A percentile compares a stretch with the other conserved stretches of the same genome.
phyloP scores from a whole-genome alignment of 1,284 basidiomycete species.

The Caloboletus firmus region DNA sequence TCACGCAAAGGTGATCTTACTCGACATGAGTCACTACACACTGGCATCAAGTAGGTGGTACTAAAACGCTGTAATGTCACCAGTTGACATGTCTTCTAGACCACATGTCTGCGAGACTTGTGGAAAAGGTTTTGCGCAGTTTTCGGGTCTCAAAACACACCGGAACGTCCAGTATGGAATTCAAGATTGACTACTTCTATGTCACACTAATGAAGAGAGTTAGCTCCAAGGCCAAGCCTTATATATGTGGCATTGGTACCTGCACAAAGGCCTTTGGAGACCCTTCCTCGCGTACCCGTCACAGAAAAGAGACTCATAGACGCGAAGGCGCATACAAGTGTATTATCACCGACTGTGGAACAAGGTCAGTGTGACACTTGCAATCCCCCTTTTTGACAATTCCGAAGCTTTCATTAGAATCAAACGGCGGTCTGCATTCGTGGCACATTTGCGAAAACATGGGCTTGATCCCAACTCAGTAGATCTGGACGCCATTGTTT shows the following conservation, averaged over 20 bases:
- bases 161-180: conserved; percentile 56
- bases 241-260: conserved; percentile 43
- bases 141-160: conserved; percentile 57
- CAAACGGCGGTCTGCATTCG: conserved; percentile 60
- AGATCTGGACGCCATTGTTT: conserved; percentile 18
- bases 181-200: background rate
- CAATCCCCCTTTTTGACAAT: background rate
- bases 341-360: conserved; percentile 42
- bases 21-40: conserved; percentile 50
- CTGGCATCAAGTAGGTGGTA: conserved; percentile 43
- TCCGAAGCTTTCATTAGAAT: conserved; percentile 42
- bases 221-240: conserved; percentile 55
- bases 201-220: conserved; percentile 11
- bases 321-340: conserved; percentile 45
- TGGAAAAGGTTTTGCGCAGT: conserved; percentile 52
- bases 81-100: conserved; percentile 32
- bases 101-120: conserved; percentile 49
- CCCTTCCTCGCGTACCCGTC: conserved; percentile 62
- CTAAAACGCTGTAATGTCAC: background rate
- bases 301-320: conserved; percentile 57
- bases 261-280: conserved; percentile 57
- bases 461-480: conserved; percentile 33
- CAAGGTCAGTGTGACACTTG: conserved; percentile 40
- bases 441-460: conserved; percentile 53
- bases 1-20: conserved; percentile 52